A percentile compares a stretch with the other conserved stretches of the same genome.
These are phyloP conservation scores for Limnomonas spitsbergensis DNA, from an alignment of 139 green algal genomes.

Conservation along the genomic window DNA sequence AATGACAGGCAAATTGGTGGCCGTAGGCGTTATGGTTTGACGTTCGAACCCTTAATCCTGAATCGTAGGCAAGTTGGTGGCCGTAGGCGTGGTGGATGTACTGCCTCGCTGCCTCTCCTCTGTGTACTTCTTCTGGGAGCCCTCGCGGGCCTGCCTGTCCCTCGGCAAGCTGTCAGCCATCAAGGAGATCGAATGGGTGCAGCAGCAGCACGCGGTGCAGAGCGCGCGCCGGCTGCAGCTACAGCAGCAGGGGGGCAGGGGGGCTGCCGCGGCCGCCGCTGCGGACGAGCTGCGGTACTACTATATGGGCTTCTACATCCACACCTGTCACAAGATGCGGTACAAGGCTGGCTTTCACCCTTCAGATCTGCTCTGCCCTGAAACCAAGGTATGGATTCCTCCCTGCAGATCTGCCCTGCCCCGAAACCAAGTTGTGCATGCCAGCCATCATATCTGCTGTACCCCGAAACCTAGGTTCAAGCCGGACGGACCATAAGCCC, in stretches of 20 bases:
- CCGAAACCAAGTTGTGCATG: not conserved
- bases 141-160: constrained; percentile 60
- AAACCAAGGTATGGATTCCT: constrained; percentile 30
- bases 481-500: not conserved
- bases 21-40: constrained; percentile 3
- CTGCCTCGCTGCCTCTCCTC: constrained; percentile 78
- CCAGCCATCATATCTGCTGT: not conserved
- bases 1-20: too few relatives aligned
- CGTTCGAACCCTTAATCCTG: too few relatives aligned
- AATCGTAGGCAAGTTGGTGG: constrained; percentile 67
- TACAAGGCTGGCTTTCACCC: constrained; percentile 88
- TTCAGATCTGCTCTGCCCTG: constrained; percentile 85
- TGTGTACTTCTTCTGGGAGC: constrained; percentile 96
- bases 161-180: constrained; percentile 74
- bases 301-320: constrained; percentile 96
- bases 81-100: constrained; percentile 91
- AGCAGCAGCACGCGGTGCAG: not conserved
- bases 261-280: too few relatives aligned
- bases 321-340: constrained; percentile 81
- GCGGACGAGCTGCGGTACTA: constrained; percentile 69
- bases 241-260: not conserved
- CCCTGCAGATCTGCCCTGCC: not conserved
- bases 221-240: not conserved
- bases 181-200: constrained; percentile 75
- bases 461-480: not conserved